Evolutionary conservation across 768 basidiomycete species (phyloP), one percentile per base, ranked within the genome.

Genomic region (Amanita thiersii): DNA sequence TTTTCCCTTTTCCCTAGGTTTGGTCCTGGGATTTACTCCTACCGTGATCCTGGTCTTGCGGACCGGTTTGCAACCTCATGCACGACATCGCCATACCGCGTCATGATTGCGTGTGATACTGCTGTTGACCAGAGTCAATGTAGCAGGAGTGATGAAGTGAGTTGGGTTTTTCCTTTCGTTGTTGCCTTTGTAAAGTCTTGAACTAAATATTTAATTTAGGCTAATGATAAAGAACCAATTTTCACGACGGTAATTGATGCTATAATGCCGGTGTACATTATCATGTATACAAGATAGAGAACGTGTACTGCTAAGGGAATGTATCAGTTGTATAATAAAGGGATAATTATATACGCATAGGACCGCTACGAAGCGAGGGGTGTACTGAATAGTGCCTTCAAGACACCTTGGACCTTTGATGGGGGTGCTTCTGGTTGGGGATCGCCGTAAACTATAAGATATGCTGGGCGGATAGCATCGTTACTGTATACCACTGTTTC

Each of bases 401-500:
- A 47, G 10, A 65, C 47, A 23, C 58, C 45, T 19, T 57, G 60
- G 6, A 69, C 36, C 44, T 63, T 65, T 24, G 57, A 60, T 29
- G 54, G 50, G 14, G 43, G 37, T 39, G 49, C 42, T 29, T n/a
- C n/a, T 21, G 47, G 37, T 7, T 62, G 55, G 24, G 47, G 46
- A 23, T 65, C 56, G 12, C 73, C 76, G 50, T 81, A 83, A 14
- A 81, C 70, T n/a, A 83, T 56, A 43, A 82, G 62, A 57, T 72
- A 83, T 0, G 77, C 77, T 12, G 81, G 81, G 5, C 78, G 72
- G 49, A 81, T 73, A 20, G 80, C 79, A 47, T 81, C 78, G 50
- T 81, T 80, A 32, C 63, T 52, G 49, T 82, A 82, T 10, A 79
- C 77, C 5, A 81, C 77, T 3, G 76, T 81, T 55, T 82, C 81